These are phyloP conservation scores for Dalechampia spathulata DNA, from an alignment of 441 rosid genomes.

Conservation along the genomic window DNA sequence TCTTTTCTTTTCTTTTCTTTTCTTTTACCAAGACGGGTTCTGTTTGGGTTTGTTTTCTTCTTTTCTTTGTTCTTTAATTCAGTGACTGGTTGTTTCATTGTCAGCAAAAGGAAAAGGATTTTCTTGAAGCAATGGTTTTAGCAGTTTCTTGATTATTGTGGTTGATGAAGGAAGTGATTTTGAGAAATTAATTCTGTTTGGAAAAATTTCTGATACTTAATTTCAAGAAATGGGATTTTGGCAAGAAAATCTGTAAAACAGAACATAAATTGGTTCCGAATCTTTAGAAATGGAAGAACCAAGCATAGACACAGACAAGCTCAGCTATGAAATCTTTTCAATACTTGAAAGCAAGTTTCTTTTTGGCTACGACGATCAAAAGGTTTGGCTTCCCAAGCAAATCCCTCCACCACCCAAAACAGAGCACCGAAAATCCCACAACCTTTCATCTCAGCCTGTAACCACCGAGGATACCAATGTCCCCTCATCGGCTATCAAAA, in stretches of 20 bases:
- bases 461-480: constrained; percentile 12
- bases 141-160: neutral
- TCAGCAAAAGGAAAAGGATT: neutral
- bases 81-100: too few species aligned
- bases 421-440: constrained; percentile 29
- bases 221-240: neutral
- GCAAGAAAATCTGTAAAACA: too few species aligned
- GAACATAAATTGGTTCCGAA: too few species aligned
- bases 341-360: constrained; percentile 86
- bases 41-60: neutral
- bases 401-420: constrained; percentile 27
- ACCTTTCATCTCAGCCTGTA: too few species aligned
- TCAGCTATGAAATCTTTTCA: constrained; percentile 94
- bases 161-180: neutral
- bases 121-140: neutral
- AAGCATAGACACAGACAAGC: constrained; percentile 86
- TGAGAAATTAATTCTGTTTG: neutral
- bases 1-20: neutral
- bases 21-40: too few species aligned
- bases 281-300: constrained; percentile 70
- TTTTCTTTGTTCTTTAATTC: neutral
- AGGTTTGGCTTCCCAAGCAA: constrained; percentile 73
- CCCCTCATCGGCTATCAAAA: constrained; percentile 50
- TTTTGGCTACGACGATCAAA: constrained; percentile 81
- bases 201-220: neutral